Conservation (phyloP, 176 grass and related monocot species). For the Saccharum officinarum region DNA sequence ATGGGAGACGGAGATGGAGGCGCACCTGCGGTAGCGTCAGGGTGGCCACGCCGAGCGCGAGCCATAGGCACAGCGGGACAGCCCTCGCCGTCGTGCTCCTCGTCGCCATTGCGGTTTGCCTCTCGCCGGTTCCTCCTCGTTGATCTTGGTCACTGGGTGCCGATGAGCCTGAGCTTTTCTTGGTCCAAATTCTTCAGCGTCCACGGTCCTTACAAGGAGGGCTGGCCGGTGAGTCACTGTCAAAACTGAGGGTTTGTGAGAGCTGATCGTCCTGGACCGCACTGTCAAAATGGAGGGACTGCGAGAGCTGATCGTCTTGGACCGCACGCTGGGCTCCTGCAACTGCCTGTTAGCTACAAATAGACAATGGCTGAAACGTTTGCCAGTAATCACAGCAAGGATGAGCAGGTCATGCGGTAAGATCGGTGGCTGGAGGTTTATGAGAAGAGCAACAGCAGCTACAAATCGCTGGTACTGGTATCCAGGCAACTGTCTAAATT, state of each 20-base stretch:
- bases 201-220: not conserved
- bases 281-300: not conserved
- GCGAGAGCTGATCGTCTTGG: not conserved
- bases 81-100: not conserved
- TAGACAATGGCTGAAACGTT: not conserved
- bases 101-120: conserved; percentile 5
- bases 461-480: not conserved
- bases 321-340: not conserved
- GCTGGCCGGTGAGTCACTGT: not conserved
- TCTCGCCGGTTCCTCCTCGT: not conserved
- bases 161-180: conserved; percentile 1
- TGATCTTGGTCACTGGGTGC: not conserved
- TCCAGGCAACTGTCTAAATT: not conserved
- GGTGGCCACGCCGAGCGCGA: conserved; percentile 49
- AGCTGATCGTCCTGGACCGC: not conserved
- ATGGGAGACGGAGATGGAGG: conserved; percentile 9
- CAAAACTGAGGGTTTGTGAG: not conserved
- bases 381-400: not conserved
- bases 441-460: not conserved
- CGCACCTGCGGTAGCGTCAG: conserved; percentile 71
- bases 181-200: not conserved
- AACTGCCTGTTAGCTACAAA: conserved; percentile 10
- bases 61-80: conserved; percentile 42
- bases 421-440: not conserved
- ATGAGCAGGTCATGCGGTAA: not conserved